Percentiles rank a stretch among this genome's conserved stretches.
Evolutionary conservation across 768 basidiomycete genomes (phyloP).

Genomic region (Russula sp.): DNA sequence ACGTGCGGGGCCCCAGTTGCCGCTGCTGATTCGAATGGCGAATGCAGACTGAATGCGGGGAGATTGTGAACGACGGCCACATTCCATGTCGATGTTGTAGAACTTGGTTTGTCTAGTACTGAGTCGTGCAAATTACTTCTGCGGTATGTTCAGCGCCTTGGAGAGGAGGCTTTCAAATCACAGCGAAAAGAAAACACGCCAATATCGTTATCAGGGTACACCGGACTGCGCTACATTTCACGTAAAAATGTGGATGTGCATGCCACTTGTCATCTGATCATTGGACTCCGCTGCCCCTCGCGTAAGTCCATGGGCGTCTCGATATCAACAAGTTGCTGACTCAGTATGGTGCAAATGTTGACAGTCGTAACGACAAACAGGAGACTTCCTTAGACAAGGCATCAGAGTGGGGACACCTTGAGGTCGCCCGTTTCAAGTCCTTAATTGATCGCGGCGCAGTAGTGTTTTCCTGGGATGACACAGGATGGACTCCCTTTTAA

Average conservation of each 20-base stretch:
- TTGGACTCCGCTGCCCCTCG: background rate
- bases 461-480: background rate
- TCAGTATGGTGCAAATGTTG: background rate
- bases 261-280: no score
- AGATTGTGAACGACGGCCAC: background rate
- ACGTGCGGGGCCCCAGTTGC: constrained; percentile 6
- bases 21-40: no score
- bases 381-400: background rate
- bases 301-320: background rate
- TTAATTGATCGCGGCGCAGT: background rate
- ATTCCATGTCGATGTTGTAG: background rate
- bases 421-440: background rate
- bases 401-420: background rate
- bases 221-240: no score
- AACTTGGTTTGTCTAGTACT: background rate
- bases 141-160: no score
- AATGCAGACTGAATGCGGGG: background rate
- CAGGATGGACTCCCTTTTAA: background rate
- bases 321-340: background rate
- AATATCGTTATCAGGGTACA: no score
- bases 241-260: background rate
- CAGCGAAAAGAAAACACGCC: no score
- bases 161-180: no score
- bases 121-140: background rate
- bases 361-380: background rate